phyloP scores from a whole-genome alignment of 495 filamentous ascomycete species.

The Daldinia bambusicola region DNA sequence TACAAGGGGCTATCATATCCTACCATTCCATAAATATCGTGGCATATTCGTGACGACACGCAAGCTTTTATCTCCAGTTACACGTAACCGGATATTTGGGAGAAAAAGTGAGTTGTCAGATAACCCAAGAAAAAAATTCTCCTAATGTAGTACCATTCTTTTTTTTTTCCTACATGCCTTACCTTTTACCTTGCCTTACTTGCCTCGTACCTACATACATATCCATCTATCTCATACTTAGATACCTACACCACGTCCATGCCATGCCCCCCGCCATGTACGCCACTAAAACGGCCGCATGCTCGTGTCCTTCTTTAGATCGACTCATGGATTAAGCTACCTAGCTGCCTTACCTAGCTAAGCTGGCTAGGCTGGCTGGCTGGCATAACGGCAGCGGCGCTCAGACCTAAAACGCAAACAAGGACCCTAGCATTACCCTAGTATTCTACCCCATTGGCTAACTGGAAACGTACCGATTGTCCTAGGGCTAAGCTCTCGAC shows the following conservation, averaged over 20 bases:
- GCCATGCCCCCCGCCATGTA: too few relatives aligned
- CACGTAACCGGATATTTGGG: conserved; percentile 8
- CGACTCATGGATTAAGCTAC: conserved; percentile 27
- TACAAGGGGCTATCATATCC: not conserved
- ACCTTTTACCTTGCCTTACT: too few relatives aligned
- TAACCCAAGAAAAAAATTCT: conserved; percentile 4
- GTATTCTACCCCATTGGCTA: conserved; percentile 20
- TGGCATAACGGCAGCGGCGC: conserved; percentile 22
- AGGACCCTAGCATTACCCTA: conserved; percentile 14
- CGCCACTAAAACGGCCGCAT: conserved; percentile 12
- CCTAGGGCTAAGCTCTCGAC: conserved; percentile 9
- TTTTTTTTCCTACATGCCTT: not conserved
- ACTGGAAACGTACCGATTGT: conserved; percentile 1
- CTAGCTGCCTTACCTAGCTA: too few relatives aligned
- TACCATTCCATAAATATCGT: not conserved
- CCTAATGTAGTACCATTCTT: not conserved
- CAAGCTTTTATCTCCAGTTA: conserved; percentile 9
- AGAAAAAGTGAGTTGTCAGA: conserved; percentile 17
- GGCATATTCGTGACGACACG: not conserved
- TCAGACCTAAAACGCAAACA: conserved; percentile 23
- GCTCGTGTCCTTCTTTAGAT: conserved; percentile 22
- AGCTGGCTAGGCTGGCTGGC: not conserved
- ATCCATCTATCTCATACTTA: too few relatives aligned
- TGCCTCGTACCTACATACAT: conserved; percentile 7
- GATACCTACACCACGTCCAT: conserved; percentile 9